These are phyloP conservation scores for Kodamaea laetipori DNA, from an alignment of 805 yeast species.

Conservation along the genomic window DNA sequence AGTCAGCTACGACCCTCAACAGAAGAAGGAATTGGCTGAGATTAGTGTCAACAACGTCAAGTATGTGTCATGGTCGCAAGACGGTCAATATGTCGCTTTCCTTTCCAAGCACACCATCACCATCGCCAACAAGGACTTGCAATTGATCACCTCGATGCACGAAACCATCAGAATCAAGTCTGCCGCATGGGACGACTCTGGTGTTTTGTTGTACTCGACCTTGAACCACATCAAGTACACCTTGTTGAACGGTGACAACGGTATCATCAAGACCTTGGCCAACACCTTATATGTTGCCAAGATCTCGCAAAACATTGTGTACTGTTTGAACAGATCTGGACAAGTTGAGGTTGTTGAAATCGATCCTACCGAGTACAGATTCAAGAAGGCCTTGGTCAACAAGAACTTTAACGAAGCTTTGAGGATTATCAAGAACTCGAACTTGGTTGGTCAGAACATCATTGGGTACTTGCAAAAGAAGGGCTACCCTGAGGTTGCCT, in stretches of 20 bases:
- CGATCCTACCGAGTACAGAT: constrained; percentile 96
- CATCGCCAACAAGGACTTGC: constrained; percentile 77
- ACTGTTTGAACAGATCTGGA: constrained; percentile 83
- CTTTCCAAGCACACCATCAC: constrained; percentile 91
- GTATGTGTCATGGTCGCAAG: constrained; percentile 85
- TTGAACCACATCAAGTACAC: constrained; percentile 94
- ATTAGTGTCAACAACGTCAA: constrained; percentile 75
- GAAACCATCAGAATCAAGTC: constrained; percentile 96
- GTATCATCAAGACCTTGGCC: constrained; percentile 89
- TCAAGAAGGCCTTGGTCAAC: constrained; percentile 88
- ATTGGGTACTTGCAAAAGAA: constrained; percentile 91
- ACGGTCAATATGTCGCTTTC: constrained; percentile 84
- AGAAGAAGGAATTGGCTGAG: constrained; percentile 74
- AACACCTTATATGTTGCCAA: constrained; percentile 81
- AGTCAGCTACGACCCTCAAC: constrained; percentile 88
- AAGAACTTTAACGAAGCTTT: constrained; percentile 90
- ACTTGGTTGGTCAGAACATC: constrained; percentile 95
- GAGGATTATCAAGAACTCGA: constrained; percentile 82
- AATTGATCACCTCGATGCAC: constrained; percentile 79
- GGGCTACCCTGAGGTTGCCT: constrained; percentile 96
- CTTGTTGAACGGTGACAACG: constrained; percentile 89
- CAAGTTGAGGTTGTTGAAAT: constrained; percentile 74
- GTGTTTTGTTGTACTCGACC: constrained; percentile 90
- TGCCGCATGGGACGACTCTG: constrained; percentile 96
- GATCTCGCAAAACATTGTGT: constrained; percentile 70